These are phyloP conservation scores for Alnus rubra DNA, from an alignment of 306 rosid species.

Conservation along the genomic window DNA sequence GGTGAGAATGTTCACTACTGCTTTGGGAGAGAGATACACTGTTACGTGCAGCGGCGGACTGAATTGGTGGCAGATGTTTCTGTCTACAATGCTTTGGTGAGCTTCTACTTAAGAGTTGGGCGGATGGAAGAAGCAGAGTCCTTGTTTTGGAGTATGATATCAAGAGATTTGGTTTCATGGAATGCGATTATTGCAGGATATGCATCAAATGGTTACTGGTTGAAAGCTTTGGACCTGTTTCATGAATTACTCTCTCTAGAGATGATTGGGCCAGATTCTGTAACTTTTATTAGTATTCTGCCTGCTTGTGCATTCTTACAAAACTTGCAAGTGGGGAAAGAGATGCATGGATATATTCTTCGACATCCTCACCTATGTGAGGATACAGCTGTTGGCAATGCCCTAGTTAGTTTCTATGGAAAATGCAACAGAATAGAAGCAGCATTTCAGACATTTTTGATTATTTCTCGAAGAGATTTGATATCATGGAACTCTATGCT, in stretches of 20 bases:
- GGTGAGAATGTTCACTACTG: slow-evolving; percentile 39
- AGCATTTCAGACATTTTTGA: slow-evolving; percentile 53
- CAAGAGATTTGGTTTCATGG: slow-evolving; percentile 90
- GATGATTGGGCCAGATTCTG: slow-evolving; percentile 54
- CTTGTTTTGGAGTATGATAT: slow-evolving; percentile 59
- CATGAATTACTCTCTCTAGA: slow-evolving; percentile 42
- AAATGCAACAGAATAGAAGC: slow-evolving; percentile 51
- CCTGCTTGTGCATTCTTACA: slow-evolving; percentile 64
- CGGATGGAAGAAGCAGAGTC: slow-evolving; percentile 53
- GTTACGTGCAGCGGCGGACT: slow-evolving; percentile 54
- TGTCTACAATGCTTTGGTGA: slow-evolving; percentile 76
- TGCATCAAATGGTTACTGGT: slow-evolving; percentile 65
- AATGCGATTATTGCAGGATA: slow-evolving; percentile 80
- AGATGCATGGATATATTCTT: slow-evolving; percentile 66
- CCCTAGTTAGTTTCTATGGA: slow-evolving; percentile 74
- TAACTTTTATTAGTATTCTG: slow-evolving; percentile 72
- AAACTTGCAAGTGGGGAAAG: slow-evolving; percentile 54
- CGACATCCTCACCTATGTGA: slow-evolving; percentile 47
- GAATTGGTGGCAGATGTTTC: slow-evolving; percentile 57
- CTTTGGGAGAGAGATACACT: slow-evolving; percentile 72
- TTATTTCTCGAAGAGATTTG: slow-evolving; percentile 64
- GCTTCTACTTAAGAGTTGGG: slow-evolving; percentile 74
- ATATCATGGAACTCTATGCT: slow-evolving; percentile 95
- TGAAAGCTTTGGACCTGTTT: slow-evolving; percentile 66
- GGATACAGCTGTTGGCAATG: slow-evolving; percentile 67